A percentile compares a stretch with the other conserved stretches of the same genome.
Evolutionary conservation across 306 rosid genomes (phyloP).

Genomic region (Pterocarpus macrocarpus): DNA sequence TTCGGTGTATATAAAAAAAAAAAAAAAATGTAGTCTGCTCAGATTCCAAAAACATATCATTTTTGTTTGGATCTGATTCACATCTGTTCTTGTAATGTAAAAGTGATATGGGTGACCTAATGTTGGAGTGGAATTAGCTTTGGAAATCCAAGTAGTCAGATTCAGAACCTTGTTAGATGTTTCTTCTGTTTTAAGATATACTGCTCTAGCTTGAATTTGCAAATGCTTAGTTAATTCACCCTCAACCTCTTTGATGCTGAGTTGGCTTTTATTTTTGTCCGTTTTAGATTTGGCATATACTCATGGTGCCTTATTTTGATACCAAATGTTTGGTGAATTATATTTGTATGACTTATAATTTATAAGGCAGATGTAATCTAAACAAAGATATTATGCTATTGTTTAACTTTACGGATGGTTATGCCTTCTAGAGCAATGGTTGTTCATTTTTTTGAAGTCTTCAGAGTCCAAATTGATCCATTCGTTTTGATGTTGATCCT

Average conservation of each 20-base stretch:
- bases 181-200: background rate
- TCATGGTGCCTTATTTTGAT: constrained; percentile 14
- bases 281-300: background rate
- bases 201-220: background rate
- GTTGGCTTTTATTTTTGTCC: background rate
- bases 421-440: constrained; percentile 23
- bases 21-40: background rate
- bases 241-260: background rate
- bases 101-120: background rate
- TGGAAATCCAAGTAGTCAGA: constrained; percentile 10
- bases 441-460: constrained; percentile 4
- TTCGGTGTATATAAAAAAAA: background rate
- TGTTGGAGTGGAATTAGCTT: background rate
- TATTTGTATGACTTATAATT: background rate
- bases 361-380: background rate
- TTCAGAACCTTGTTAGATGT: background rate
- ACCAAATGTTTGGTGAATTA: constrained; percentile 6
- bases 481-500: constrained; percentile 39
- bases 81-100: background rate
- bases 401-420: constrained; percentile 8
- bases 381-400: background rate
- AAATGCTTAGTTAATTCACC: too few species aligned
- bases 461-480: background rate
- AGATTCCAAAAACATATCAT: background rate
- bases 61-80: background rate